These are phyloP conservation scores for Hygrophoropsis aurantiaca DNA, from an alignment of 768 basidiomycete species.

Conservation along the genomic window DNA sequence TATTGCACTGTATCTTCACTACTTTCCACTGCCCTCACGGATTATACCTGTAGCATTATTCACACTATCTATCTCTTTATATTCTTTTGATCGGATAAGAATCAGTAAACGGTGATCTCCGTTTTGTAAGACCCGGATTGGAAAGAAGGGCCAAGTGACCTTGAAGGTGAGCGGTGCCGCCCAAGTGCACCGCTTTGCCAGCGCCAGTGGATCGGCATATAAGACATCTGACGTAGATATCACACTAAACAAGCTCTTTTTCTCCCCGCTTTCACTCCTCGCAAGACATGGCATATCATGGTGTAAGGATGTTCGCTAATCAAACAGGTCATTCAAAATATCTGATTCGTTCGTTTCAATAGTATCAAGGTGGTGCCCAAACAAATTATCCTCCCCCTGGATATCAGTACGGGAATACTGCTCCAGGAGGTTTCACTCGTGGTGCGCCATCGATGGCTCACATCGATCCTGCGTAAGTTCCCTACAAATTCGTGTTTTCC, in stretches of 20 bases:
- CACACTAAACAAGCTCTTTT: background rate
- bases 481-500: background rate
- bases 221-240: background rate
- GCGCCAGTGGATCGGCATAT: background rate
- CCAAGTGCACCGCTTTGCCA: background rate
- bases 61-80: too few relatives aligned
- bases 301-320: background rate
- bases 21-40: slow-evolving; percentile 1
- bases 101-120: background rate
- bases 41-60: slow-evolving; percentile 36
- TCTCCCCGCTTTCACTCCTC: too few relatives aligned
- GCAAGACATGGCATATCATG: background rate
- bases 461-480: slow-evolving; percentile 72
- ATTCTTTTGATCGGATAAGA: background rate
- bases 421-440: slow-evolving; percentile 13
- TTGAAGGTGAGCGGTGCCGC: background rate
- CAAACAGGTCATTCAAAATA: too few relatives aligned
- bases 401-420: too few relatives aligned
- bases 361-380: slow-evolving; percentile 27
- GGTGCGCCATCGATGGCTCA: slow-evolving; percentile 39
- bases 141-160: background rate
- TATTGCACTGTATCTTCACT: slow-evolving; percentile 1
- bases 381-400: slow-evolving; percentile 12
- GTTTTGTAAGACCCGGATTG: background rate
- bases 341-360: too few relatives aligned